A percentile compares a stretch with the other conserved stretches of the same genome.
phyloP scores from a whole-genome alignment of 83 land plant genomes.

The Picea abies region DNA sequence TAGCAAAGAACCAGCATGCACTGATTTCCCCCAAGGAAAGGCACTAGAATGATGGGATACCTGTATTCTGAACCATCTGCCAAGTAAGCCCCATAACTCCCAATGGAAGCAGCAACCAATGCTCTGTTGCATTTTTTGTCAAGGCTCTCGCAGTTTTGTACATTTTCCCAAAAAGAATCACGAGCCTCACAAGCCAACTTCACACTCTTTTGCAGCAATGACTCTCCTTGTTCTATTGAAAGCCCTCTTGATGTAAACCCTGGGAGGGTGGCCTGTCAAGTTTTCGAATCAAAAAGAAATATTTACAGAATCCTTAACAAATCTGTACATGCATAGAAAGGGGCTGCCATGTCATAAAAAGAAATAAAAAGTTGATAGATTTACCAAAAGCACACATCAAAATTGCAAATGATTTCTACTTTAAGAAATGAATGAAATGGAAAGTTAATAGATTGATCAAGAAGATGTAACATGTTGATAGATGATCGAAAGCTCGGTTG shows the following conservation, averaged over 20 bases:
- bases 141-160: constrained; percentile 17
- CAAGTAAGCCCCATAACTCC: constrained; percentile 98
- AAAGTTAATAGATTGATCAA: constrained; percentile 1
- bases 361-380: too few species aligned
- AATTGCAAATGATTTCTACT: too few species aligned
- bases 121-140: constrained; percentile 46
- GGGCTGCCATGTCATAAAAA: too few species aligned
- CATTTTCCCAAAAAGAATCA: constrained; percentile 56
- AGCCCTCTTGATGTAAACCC: constrained; percentile 84
- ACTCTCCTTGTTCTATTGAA: constrained; percentile 71
- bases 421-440: too few species aligned
- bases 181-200: constrained; percentile 89
- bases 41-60: constrained; percentile 27
- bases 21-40: background rate
- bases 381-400: too few species aligned
- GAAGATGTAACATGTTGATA: background rate
- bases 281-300: background rate
- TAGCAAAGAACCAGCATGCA: background rate
- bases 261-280: constrained; percentile 84
- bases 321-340: background rate
- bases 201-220: constrained; percentile 76
- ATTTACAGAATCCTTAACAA: background rate
- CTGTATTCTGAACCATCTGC: constrained; percentile 99
- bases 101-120: constrained; percentile 91
- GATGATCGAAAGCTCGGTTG: background rate